Evolutionary conservation across 495 filamentous ascomycete species (phyloP), one percentile per base, ranked within the genome.

Genomic region (Neurospora terricola): DNA sequence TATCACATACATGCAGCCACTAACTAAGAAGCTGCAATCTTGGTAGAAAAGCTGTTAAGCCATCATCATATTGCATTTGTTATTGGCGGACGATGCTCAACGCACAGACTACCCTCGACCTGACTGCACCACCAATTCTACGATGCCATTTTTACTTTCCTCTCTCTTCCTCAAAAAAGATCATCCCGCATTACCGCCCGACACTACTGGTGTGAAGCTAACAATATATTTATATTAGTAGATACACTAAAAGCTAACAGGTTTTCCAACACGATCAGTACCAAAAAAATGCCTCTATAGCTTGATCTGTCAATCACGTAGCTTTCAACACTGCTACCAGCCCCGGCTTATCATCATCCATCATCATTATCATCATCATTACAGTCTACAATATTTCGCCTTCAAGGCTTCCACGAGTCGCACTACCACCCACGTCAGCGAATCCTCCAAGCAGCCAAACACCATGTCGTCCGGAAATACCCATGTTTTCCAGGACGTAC

Each of bases 281-380:
- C 45, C 4, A 11, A 5, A 6, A 5, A 23, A 23, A 48, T 3
- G 9, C 9, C n/a, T 14, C 5, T 6, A 59, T 27, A 6, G 48
- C 48, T 59, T 30, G 2, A 27, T 27, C 21, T 59, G 11, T 27
- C 5, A 27, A 7, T 27, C 23, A 12, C 7, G 11, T 27, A 59
- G n/a, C 9, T 48, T 48, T 27, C 48, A 16, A 62, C 48, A 62
- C 5, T 14, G 23, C 54, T 34, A 4, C 54, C 54, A 34, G 11
- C 14, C 1, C 34, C 54, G 5, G 10, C 23, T 62, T 16, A 8
- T 66, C 54, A 1, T 66, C 30, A 66, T 36, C 23, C 27, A 7
- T 34, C 7, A 36, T 62, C 27, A 66, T 66, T 66, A 66, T 66
- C 54, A 66, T 62, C 54, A 62, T 66, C 27, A 62, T 62, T 30